A percentile compares a stretch with the other conserved stretches of the same genome.
Conservation (phyloP, 2,329 filamentous ascomycete genomes). For the Beauveria scarabaeidicola region DNA sequence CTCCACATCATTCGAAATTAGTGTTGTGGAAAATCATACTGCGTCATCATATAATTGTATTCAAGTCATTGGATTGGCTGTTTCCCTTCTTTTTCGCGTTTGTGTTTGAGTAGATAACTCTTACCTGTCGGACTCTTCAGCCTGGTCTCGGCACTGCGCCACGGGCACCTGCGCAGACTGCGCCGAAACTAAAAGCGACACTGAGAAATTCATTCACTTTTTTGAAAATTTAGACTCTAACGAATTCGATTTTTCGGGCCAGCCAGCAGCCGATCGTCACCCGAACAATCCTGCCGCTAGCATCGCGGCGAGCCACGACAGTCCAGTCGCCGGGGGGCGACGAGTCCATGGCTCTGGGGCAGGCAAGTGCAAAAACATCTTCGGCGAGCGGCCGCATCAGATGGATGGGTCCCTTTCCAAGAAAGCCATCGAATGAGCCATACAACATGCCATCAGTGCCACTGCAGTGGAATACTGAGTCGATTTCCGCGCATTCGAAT, state of each 20-base stretch:
- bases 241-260: conserved; percentile 21
- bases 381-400: conserved; percentile 29
- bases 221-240: neutral
- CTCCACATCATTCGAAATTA: no score
- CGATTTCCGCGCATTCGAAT: conserved; percentile 27
- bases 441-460: conserved; percentile 31
- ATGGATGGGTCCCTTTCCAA: conserved; percentile 29
- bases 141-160: neutral
- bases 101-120: no score
- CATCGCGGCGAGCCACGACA: conserved; percentile 24
- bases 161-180: no score
- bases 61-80: no score
- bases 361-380: conserved; percentile 30
- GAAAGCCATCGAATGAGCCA: conserved; percentile 32
- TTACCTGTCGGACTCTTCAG: neutral
- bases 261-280: conserved; percentile 33
- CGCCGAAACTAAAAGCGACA: neutral
- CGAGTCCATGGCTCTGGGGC: conserved; percentile 32
- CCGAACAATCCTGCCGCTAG: conserved; percentile 17
- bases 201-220: no score
- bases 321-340: conserved; percentile 36
- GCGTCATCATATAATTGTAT: no score
- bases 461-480: conserved; percentile 27
- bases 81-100: neutral
- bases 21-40: no score